phyloP scores from a whole-genome alignment of 768 basidiomycete genomes.

The Lactifluus echinatus region DNA sequence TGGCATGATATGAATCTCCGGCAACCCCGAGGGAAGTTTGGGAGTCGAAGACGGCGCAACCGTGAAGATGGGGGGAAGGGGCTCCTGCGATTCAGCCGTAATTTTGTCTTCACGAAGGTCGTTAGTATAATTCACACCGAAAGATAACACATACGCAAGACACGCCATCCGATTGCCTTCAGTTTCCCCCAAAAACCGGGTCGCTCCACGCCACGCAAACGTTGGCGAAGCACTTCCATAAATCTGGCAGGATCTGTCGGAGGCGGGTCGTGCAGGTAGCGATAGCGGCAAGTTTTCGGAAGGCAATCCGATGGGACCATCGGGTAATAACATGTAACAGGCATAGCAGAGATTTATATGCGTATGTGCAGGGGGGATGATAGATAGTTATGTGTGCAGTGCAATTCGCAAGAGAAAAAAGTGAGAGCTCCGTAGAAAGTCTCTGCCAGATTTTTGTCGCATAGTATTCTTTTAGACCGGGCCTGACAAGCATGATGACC shows the following conservation, averaged over 20 bases:
- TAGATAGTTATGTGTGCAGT: too few relatives aligned
- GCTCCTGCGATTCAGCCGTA: background rate
- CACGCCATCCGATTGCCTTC: constrained; percentile 4
- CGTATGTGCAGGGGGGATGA: background rate
- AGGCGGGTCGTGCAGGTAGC: background rate
- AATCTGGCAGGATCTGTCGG: background rate
- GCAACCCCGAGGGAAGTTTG: background rate
- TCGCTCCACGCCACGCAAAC: background rate
- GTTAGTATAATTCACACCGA: background rate
- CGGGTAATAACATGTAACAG: background rate
- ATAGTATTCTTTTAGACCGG: too few relatives aligned
- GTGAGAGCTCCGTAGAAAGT: too few relatives aligned
- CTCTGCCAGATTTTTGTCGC: too few relatives aligned
- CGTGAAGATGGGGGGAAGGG: constrained; percentile 4
- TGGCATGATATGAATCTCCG: background rate
- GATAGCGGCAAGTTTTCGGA: background rate
- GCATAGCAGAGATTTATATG: background rate
- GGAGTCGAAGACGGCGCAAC: constrained; percentile 9
- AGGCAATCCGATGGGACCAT: background rate
- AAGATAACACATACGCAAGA: background rate
- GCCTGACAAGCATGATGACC: too few relatives aligned
- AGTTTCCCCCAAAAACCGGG: constrained; percentile 1
- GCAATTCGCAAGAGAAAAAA: too few relatives aligned
- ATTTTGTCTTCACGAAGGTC: background rate
- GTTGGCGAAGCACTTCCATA: background rate